Percentiles rank a stretch among this genome's conserved stretches.
Conservation (phyloP, 2,329 filamentous ascomycete genomes). For the Blastomyces gilchristii region DNA sequence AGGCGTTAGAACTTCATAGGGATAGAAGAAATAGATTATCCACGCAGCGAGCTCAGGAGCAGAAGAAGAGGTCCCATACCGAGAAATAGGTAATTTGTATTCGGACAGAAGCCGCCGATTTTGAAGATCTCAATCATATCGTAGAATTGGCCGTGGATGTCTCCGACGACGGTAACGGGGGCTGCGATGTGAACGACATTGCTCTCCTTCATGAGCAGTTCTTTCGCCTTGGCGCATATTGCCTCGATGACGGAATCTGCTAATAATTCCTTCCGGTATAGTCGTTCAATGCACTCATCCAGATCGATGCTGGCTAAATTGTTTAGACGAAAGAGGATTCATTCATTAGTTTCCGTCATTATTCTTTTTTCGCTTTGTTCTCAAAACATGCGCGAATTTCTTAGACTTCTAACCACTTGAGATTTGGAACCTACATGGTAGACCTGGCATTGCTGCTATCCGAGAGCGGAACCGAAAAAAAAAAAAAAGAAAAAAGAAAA, state of each 20-base stretch:
- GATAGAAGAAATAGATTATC: neutral
- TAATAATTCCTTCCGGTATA: slow-evolving; percentile 94
- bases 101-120: slow-evolving; percentile 92
- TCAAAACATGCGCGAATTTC: too few relatives aligned
- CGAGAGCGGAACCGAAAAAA: neutral
- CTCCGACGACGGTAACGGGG: slow-evolving; percentile 92
- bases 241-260: slow-evolving; percentile 97
- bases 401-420: neutral
- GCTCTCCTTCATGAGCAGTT: slow-evolving; percentile 98
- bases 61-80: slow-evolving; percentile 49
- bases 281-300: slow-evolving; percentile 92
- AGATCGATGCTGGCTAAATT: slow-evolving; percentile 80
- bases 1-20: too few relatives aligned
- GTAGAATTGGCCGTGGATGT: slow-evolving; percentile 98
- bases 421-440: slow-evolving; percentile 30
- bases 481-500: neutral
- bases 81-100: slow-evolving; percentile 96
- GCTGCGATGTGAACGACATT: slow-evolving; percentile 96
- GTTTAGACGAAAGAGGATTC: neutral
- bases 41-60: neutral
- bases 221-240: slow-evolving; percentile 98
- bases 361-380: neutral
- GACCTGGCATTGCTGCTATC: slow-evolving; percentile 32
- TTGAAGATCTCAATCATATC: slow-evolving; percentile 99
- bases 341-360: neutral